These are phyloP conservation scores for Austroboletus olivaceoglutinosus DNA, from an alignment of 1,284 basidiomycete species.

Conservation along the genomic window DNA sequence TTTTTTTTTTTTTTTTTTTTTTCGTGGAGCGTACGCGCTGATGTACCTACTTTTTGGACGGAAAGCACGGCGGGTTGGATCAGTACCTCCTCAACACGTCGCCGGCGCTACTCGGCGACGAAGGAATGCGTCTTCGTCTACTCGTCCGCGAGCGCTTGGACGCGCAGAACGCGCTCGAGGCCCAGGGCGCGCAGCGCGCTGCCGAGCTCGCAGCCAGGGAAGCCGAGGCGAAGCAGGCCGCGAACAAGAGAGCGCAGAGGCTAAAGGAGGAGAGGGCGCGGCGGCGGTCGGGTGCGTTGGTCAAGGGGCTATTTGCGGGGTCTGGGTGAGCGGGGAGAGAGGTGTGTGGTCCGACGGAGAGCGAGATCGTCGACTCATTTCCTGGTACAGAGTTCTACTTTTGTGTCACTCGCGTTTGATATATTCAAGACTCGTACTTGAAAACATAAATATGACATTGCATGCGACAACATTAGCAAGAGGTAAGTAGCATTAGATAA, in stretches of 20 bases:
- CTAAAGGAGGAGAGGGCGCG: constrained; percentile 10
- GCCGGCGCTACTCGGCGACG: constrained; percentile 60
- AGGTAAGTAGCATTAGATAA: constrained; percentile 10
- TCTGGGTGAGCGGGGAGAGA: too few species aligned
- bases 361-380: too few species aligned
- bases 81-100: constrained; percentile 70
- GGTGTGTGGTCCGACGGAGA: too few species aligned
- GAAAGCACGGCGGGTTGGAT: constrained; percentile 75
- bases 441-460: too few species aligned
- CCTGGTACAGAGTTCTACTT: too few species aligned
- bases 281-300: constrained; percentile 8
- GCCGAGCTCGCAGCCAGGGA: constrained; percentile 22
- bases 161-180: constrained; percentile 23
- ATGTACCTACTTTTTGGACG: background rate
- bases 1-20: too few species aligned
- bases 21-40: background rate
- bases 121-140: background rate
- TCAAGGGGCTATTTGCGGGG: constrained; percentile 20
- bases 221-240: constrained; percentile 8
- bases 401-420: too few species aligned
- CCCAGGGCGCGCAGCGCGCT: constrained; percentile 9
- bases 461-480: background rate
- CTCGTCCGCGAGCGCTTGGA: background rate
- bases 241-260: constrained; percentile 8
- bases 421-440: too few species aligned